A percentile compares a stretch with the other conserved stretches of the same genome.
phyloP scores from a whole-genome alignment of 768 basidiomycete species.

The Lactifluus piperatus region DNA sequence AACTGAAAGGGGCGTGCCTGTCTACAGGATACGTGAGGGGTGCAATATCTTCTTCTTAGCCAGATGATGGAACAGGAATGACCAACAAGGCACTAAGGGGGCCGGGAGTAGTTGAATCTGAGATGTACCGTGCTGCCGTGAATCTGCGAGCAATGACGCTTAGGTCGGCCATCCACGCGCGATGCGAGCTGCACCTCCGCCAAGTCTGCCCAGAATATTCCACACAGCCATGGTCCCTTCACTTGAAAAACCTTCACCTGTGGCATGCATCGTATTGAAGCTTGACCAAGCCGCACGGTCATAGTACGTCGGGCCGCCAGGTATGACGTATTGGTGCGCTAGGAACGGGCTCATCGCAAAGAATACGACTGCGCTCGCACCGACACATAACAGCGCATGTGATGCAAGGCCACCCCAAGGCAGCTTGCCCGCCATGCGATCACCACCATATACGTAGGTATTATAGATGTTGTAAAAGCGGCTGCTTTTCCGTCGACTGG shows the following conservation, averaged over 20 bases:
- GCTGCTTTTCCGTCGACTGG: slow-evolving; percentile 28
- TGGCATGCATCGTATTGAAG: slow-evolving; percentile 63
- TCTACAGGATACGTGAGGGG: not conserved
- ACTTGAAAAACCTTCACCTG: slow-evolving; percentile 56
- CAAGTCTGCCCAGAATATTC: slow-evolving; percentile 61
- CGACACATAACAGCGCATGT: slow-evolving; percentile 37
- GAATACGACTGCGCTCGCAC: slow-evolving; percentile 53
- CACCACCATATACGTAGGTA: slow-evolving; percentile 47
- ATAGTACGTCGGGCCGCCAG: slow-evolving; percentile 64
- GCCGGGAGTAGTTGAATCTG: not conserved
- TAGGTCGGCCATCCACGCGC: slow-evolving; percentile 74
- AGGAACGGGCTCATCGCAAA: slow-evolving; percentile 53
- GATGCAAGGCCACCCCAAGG: slow-evolving; percentile 12
- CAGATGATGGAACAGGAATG: not conserved
- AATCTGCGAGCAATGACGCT: not conserved
- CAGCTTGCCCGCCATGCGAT: slow-evolving; percentile 27
- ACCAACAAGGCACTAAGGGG: not conserved
- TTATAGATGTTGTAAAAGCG: slow-evolving; percentile 86
- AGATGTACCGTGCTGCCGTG: not conserved
- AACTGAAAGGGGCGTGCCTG: not conserved
- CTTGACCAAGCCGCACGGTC: slow-evolving; percentile 74
- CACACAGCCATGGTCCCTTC: slow-evolving; percentile 57
- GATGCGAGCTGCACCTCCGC: slow-evolving; percentile 66
- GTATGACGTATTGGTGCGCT: slow-evolving; percentile 45
- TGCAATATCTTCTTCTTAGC: not conserved